phyloP scores from a whole-genome alignment of 2,329 filamentous ascomycete species.

The Fusarium sp. region DNA sequence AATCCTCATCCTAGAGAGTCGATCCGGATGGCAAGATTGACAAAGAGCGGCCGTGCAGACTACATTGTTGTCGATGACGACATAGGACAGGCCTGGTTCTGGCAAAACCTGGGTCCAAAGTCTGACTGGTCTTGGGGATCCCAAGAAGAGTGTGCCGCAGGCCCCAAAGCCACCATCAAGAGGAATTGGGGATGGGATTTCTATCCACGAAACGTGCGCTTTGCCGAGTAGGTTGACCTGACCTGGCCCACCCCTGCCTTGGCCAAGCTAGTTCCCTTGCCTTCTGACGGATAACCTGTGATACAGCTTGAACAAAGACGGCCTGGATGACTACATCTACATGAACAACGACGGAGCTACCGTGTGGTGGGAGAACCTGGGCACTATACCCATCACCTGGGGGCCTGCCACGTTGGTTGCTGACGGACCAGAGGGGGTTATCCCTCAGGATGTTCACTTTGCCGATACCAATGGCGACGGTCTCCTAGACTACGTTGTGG shows the following conservation, averaged over 20 bases:
- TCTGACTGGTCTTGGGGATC: not conserved
- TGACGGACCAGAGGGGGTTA: not conserved
- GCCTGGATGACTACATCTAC: not conserved
- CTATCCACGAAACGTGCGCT: constrained; percentile 6
- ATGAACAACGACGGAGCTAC: not conserved
- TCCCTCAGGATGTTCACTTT: not conserved
- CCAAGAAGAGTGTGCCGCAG: not conserved
- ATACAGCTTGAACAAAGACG: not conserved
- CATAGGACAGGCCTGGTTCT: not conserved
- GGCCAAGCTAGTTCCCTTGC: not conserved
- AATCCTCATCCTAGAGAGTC: not conserved
- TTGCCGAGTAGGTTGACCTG: constrained; percentile 11
- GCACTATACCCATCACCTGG: not conserved
- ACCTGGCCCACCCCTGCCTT: not conserved
- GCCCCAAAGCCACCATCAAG: constrained; percentile 3
- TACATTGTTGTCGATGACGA: not conserved
- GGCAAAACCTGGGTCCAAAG: not conserved
- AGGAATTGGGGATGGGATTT: constrained; percentile 8
- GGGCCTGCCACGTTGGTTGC: not conserved
- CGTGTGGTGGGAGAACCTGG: not conserved
- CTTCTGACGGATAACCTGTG: not conserved
- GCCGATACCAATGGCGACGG: not conserved
- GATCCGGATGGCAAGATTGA: not conserved
- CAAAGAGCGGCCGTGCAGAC: not conserved
- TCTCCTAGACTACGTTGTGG: not conserved